These are phyloP conservation scores for Aspergillus bombycis DNA, from an alignment of 2,329 filamentous ascomycete genomes.

Conservation along the genomic window DNA sequence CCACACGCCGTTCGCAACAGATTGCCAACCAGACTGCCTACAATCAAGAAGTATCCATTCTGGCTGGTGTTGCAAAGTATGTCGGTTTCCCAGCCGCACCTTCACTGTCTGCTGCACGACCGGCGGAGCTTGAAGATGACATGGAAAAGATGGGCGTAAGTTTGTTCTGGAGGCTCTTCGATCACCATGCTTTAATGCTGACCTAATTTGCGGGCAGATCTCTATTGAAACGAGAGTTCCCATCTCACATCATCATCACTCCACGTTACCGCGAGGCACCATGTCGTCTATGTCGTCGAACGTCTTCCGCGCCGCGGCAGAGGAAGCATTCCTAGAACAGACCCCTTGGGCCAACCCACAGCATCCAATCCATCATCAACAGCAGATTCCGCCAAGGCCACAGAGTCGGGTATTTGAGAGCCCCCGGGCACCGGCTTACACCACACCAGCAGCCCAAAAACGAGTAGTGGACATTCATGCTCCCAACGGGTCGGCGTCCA, in stretches of 20 bases:
- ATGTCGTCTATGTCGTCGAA: constrained; percentile 40
- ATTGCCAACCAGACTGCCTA: constrained; percentile 86
- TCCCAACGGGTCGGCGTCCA: constrained; percentile 51
- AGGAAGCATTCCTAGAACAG: constrained; percentile 85
- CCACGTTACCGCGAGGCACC: constrained; percentile 31
- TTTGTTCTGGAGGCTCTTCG: constrained; percentile 26
- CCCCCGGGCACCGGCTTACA: constrained; percentile 38
- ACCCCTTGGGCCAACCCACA: constrained; percentile 93
- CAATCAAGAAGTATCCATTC: constrained; percentile 89
- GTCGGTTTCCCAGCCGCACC: constrained; percentile 97
- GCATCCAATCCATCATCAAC: constrained; percentile 67
- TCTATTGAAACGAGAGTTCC: constrained; percentile 31
- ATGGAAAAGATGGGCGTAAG: constrained; percentile 85
- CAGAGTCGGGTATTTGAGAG: constrained; percentile 38
- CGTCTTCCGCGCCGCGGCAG: constrained; percentile 58
- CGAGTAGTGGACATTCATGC: constrained; percentile 46
- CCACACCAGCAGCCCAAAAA: constrained; percentile 50
- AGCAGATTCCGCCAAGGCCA: constrained; percentile 43
- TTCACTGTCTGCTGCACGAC: constrained; percentile 71
- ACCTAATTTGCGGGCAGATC: constrained; percentile 26
- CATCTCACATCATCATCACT: constrained; percentile 29
- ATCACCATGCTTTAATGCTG: neutral
- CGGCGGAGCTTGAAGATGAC: constrained; percentile 80
- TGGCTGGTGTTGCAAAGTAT: constrained; percentile 90
- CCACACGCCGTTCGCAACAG: constrained; percentile 74